Base-by-base conservation (phyloP, 2,329 filamentous ascomycete species). In the Seiridium cupressi region DNA sequence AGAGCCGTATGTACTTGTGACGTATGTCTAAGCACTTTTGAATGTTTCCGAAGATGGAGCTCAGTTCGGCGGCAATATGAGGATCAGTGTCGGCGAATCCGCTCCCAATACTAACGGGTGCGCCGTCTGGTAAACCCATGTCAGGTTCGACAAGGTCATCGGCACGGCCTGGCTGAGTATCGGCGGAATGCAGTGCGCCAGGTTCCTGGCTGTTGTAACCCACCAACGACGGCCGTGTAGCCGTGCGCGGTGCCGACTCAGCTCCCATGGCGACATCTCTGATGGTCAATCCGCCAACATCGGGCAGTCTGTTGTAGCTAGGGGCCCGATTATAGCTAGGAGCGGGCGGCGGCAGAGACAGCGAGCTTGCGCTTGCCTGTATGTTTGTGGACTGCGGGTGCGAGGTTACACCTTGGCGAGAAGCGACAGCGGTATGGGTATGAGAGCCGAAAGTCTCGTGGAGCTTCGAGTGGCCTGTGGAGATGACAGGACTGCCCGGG, bases 11-110 rank as follows among this genome's bases (percentile, higher is more conserved):
- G 75, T 98, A 99, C 69, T 92, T 96, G 73, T 93, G 89, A 62
- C 95, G 87, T 46, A 93, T 81, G 67, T 97, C 92, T 51, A 97
- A 77, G n/a, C 98, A 86, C 66, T 90, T 89, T 72, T 96, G 91
- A 59, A 99, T 92, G 66, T 95, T 96, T 65, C 88, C 89, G 69
- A 96, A 97, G 65, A 99, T 97, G 26, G 87, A 84, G 68, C 86
- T 87, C 64, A 99, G 79, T 76, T 99, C 95, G 2, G 90, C 83
- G 2, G 92, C 92, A 66, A 98, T 89, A 57, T 90, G 89, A 44
- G 90, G 86, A 68, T 96, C 92, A 51, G 85, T 89, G 59, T 90
- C 84, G 49, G 87, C 87, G 66, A 89, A 86, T 7, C 87, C 89
- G 68, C 84, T 84, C 38, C 88, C 85, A 64, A 84, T 80, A 3